Evolutionary conservation across 2,329 filamentous ascomycete species (phyloP), one percentile per base, ranked within the genome.

Genomic region (Fusarium siculi): DNA sequence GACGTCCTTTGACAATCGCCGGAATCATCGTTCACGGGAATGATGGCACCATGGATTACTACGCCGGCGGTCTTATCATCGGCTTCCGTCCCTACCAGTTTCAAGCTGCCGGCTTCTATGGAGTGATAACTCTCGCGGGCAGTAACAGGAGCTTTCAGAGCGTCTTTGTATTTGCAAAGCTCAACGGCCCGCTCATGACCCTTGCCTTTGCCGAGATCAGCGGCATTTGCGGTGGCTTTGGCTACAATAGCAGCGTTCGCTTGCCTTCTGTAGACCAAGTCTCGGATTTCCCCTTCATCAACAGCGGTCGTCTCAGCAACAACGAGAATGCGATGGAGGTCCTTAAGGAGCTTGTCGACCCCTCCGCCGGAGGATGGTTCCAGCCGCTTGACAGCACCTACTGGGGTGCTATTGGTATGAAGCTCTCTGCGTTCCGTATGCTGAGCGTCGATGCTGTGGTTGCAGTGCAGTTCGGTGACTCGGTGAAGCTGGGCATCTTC

Each of bases 51-150:
- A 34, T 78, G 10, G 75, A 82, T 5, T 79, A 79, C 53, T 85
- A 82, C 54, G 75, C 76, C 4, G 84, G 84, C 2, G 84, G 81
- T 2, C 44, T 84, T 4, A 75, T 79, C 23, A 57, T 86, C 16
- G 76, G 77, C 3, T 82, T 80, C 60, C 40, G 61, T 2, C 79
- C 81, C 0, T 86, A 81, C 37, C 77, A 77, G 18, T 79, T 86
- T 70, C 43, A 80, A 39, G 85, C 83, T 0, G 81, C 80, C 0
- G 84, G 84, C 11, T 81, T 80, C 65, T 86, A 85, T 70, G 81
- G 81, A 10, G 49, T 65, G 0, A 57, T 63, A 12, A 74, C 66
- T 8, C 68, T 66, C 12, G 43, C 72, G 5, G 72, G 66, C 25
- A 47, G 25, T 28, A 34, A 8, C 47, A 23, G 30, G 6, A 66